Conservation (phyloP, 441 rosid genomes). For the Populus hybrid region DNA sequence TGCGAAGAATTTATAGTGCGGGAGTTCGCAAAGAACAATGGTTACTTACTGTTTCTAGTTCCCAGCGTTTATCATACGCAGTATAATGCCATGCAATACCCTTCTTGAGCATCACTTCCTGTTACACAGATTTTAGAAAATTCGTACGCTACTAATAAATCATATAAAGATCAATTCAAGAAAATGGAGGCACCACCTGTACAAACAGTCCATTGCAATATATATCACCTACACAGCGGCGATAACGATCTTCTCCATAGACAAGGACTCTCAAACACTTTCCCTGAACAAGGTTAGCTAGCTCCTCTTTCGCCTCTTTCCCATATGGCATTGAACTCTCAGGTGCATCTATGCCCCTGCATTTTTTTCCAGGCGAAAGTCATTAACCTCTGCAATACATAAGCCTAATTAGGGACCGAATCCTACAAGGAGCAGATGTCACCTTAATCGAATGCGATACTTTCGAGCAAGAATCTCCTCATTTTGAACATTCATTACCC, state of each 20-base stretch:
- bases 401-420: background rate
- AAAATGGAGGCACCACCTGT: constrained; percentile 33
- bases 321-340: constrained; percentile 74
- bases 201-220: constrained; percentile 58
- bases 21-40: constrained; percentile 1
- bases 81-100: constrained; percentile 82
- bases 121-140: background rate
- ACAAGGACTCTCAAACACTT: constrained; percentile 54
- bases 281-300: constrained; percentile 56
- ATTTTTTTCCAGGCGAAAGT: constrained; percentile 7
- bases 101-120: constrained; percentile 79
- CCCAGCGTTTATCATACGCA: constrained; percentile 54
- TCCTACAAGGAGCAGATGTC: constrained; percentile 11
- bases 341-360: constrained; percentile 84
- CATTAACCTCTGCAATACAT: background rate
- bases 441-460: constrained; percentile 67
- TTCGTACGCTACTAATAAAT: background rate
- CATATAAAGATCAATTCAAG: background rate
- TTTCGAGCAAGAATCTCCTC: constrained; percentile 69
- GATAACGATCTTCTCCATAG: constrained; percentile 61
- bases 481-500: constrained; percentile 45
- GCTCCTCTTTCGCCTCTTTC: constrained; percentile 62
- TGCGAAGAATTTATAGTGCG: background rate
- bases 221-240: constrained; percentile 65
- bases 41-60: constrained; percentile 47